These are phyloP conservation scores for Zychaea mexicana DNA, from an alignment of 371 early-diverging fungal genomes.

Conservation along the genomic window DNA sequence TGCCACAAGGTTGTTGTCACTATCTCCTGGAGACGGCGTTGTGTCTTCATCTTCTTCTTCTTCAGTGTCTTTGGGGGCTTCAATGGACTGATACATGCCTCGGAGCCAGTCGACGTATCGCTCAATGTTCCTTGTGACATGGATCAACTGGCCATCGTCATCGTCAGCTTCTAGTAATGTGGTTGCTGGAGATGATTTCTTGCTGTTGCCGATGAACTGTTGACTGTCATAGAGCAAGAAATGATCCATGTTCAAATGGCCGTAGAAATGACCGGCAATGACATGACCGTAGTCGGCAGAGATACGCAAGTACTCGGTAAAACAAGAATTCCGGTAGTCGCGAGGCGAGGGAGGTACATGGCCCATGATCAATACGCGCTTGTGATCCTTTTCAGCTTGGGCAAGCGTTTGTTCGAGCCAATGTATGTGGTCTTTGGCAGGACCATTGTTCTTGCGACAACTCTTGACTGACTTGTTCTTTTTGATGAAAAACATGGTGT, in stretches of 20 bases:
- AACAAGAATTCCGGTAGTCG: conserved; percentile 68
- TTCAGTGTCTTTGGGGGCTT: conserved; percentile 12
- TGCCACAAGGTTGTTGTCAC: conserved; percentile 40
- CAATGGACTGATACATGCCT: conserved; percentile 31
- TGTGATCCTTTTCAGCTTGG: conserved; percentile 31
- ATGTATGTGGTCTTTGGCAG: conserved; percentile 66
- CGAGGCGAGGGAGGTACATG: conserved; percentile 75
- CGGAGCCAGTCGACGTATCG: conserved; percentile 37
- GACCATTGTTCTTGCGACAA: conserved; percentile 56
- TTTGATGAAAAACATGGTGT: conserved; percentile 74
- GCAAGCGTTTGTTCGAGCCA: conserved; percentile 71
- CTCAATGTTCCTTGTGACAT: conserved; percentile 25
- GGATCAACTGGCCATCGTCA: conserved; percentile 12
- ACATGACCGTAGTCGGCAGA: conserved; percentile 60
- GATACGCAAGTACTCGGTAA: conserved; percentile 58
- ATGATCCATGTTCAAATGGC: conserved; percentile 84
- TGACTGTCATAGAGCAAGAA: conserved; percentile 57
- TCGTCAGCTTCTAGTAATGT: conserved; percentile 9
- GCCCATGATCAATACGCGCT: conserved; percentile 65
- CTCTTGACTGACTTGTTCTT: conserved; percentile 71
- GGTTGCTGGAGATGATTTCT: neutral
- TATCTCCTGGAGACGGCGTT: neutral
- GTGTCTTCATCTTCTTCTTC: too few relatives aligned
- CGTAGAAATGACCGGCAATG: conserved; percentile 76
- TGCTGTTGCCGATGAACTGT: neutral